Base-by-base conservation (phyloP, 768 basidiomycete genomes). In the Porpolomopsis calyptriformis region DNA sequence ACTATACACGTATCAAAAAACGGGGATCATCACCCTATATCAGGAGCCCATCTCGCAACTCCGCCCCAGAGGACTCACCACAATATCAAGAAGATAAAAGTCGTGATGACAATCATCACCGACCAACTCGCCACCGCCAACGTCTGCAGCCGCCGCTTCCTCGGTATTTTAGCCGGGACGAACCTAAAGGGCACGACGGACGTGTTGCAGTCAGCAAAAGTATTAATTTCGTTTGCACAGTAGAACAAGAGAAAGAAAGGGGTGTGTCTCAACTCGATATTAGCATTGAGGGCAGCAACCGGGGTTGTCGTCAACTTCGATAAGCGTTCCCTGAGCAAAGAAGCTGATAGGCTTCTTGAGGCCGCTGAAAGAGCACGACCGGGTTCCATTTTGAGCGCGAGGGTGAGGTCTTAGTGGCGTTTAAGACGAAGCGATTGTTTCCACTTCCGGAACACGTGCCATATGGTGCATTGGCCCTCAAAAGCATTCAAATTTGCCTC, bases 121-220 rank as follows among this genome's bases (percentile, higher is more conserved):
- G 87, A 86, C 90, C 88, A 94, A 43, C 80, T 52, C 12, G 92
- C 87, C 38, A 98, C 94, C 0, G 78, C 83, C 52, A 90, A 69
- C 54, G 87, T 97, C 68, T 98, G 93, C 48, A 94, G 61, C 55
- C 92, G 71, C 53, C 92, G 74, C 62, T 83, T 84, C 49, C 81
- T 74, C 12, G 93, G 93, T 55, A 97, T 84, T 56, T 78, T 77
- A 6, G 88, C 75, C 0, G 92, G 92, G 1, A 82, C 92, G 58
- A 91, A 96, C 42, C 85, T 87, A 51, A n/a, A 35, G 43, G 24
- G 45, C 12, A 49, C 16, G 20, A 22, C 16, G 16, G 7, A 4
- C 31, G 25, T 23, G 22, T 1, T 46, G 35, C 44, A 4, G 22
- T 48, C 35, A 7, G 37, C 23, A 16, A 7, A 38, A 8, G 20